Base-by-base conservation (phyloP, 2,329 filamentous ascomycete species). In the Sporothrix inflata region DNA sequence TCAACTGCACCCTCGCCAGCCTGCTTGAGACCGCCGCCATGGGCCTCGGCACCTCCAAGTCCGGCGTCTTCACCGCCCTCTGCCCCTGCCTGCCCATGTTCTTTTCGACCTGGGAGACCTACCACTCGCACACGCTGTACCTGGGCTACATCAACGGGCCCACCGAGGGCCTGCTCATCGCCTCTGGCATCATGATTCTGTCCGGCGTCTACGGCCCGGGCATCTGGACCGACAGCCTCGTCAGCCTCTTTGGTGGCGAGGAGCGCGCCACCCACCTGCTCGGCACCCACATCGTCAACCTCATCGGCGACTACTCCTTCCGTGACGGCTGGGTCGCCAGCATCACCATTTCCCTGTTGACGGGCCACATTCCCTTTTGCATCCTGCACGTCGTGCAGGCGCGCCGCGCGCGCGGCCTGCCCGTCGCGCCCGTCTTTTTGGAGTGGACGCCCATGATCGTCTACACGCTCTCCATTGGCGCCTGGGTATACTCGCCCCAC, bases 21-120 rank as follows among this genome's bases (percentile, higher is more conserved):
- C 84, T 99, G 69, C 89, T 97, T 74, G 94, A 98, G 82, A 95
- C 93, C 6, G 95, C 93, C 19, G 94, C 95, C 70, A 96, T 99
- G 91, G 95, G 93, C 34, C 87, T 97, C 69, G 96, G 96, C 53
- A 89, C 92, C 4, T 93, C 92, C 21, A 91, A 90, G 75, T 89
- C 93, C 24, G 96, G 96, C 76, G 91, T 96, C 72, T 97, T 97
- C 80, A 98, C 96, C 0, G 94, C 94, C 1, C 85, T 99, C 57
- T 90, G 95, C 74, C 96, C 96, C 1, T 97, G 94, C 77, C 84
- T 99, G 60, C 93, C 96, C 73, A 99, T 99, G 96, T 99, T 97
- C 86, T 98, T 99, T 84, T 98, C 95, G 3, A 99, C 96, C 1
- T 99, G 96, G 96, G 96, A 99, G 83, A 99, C 96, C 0, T 99